Percentiles rank a stretch among this genome's conserved stretches.
Conservation (phyloP, 768 basidiomycete species). For the Pisolithus microcarpus region DNA sequence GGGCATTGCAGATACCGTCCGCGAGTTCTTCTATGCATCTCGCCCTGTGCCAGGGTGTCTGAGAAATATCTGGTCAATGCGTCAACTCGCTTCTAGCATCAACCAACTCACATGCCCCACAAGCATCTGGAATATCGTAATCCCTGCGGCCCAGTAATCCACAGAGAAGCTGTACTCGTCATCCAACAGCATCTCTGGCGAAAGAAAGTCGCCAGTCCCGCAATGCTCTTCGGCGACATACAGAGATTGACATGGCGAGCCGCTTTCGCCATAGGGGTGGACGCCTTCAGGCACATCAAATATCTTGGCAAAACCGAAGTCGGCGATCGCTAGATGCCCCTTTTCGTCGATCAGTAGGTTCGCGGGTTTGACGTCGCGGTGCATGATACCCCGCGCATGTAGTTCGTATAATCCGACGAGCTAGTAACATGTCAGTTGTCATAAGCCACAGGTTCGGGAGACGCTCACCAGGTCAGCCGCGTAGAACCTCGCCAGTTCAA, state of each 20-base stretch:
- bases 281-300: background rate
- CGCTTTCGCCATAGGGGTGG: background rate
- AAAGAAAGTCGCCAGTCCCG: background rate
- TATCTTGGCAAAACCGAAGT: background rate
- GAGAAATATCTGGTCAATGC: background rate
- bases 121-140: background rate
- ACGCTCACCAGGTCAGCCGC: background rate
- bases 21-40: background rate
- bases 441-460: background rate
- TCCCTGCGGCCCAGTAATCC: background rate
- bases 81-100: background rate
- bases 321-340: constrained; percentile 22
- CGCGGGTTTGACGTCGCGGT: constrained; percentile 61
- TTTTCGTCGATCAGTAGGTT: constrained; percentile 50
- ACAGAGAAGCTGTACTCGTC: background rate
- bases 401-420: constrained; percentile 25
- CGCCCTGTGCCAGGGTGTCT: background rate
- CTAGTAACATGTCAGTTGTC: background rate
- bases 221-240: background rate
- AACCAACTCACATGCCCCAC: background rate
- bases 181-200: background rate
- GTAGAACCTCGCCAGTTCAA: background rate
- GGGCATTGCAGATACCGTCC: background rate
- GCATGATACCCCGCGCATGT: constrained; percentile 56
- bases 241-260: background rate